Evolutionary conservation across 805 yeast genomes (phyloP).

Genomic region (Debaryomyces maramus): DNA sequence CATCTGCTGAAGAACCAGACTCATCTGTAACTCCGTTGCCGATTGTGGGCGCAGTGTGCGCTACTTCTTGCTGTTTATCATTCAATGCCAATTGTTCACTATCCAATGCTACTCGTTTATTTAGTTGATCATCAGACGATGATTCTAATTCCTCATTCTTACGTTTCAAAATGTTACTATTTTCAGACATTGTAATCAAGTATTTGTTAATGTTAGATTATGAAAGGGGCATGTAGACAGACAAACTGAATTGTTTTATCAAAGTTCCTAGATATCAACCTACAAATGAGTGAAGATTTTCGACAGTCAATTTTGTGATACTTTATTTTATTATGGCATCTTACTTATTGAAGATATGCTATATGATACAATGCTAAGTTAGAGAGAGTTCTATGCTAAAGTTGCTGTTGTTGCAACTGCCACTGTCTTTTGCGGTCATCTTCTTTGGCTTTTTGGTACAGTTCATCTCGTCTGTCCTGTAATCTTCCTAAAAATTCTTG

Average conservation of each 20-base stretch:
- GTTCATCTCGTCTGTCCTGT: slow-evolving; percentile 55
- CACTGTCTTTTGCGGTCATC: slow-evolving; percentile 25
- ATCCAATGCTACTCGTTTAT: slow-evolving; percentile 70
- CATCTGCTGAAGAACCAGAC: slow-evolving; percentile 1
- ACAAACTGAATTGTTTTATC: no score
- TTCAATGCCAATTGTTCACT: slow-evolving; percentile 51
- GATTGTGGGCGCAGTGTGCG: slow-evolving; percentile 43
- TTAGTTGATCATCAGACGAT: slow-evolving; percentile 48
- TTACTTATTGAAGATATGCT: neutral
- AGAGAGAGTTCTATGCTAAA: neutral
- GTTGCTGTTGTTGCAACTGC: slow-evolving; percentile 9
- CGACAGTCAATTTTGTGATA: neutral
- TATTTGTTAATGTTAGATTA: no score
- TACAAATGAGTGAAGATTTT: slow-evolving; percentile 1
- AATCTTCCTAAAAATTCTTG: slow-evolving; percentile 86
- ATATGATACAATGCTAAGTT: neutral
- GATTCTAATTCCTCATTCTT: slow-evolving; percentile 61
- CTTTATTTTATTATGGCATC: neutral
- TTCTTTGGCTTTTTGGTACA: slow-evolving; percentile 45
- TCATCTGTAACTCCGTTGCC: slow-evolving; percentile 5
- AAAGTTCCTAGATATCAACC: no score
- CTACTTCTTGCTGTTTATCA: slow-evolving; percentile 43
- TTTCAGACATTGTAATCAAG: slow-evolving; percentile 4
- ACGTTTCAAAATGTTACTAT: slow-evolving; percentile 51
- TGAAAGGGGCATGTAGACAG: no score